phyloP scores from a whole-genome alignment of 768 basidiomycete species.

The Rhodotorula kratochvilovae region DNA sequence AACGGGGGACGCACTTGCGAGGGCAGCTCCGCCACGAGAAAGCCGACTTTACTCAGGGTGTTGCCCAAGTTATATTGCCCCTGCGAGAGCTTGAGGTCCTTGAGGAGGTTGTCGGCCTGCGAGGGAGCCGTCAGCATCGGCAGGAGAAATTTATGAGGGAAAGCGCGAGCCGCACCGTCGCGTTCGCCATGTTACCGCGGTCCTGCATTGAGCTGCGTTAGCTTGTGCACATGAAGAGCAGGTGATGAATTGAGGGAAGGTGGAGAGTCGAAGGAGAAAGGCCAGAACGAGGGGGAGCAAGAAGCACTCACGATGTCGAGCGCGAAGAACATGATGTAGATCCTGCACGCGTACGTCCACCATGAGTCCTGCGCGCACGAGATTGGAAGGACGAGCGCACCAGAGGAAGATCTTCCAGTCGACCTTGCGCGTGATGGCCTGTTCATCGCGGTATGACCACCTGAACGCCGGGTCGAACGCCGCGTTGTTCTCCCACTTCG shows the following conservation, averaged over 20 bases:
- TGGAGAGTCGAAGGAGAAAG: no score
- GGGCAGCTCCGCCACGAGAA: slow-evolving; percentile 43
- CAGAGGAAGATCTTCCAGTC: not conserved
- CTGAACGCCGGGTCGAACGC: slow-evolving; percentile 46
- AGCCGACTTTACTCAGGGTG: slow-evolving; percentile 36
- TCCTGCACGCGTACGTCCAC: slow-evolving; percentile 45
- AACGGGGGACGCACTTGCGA: no score
- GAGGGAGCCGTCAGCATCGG: no score
- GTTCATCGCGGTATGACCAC: slow-evolving; percentile 48
- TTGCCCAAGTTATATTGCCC: slow-evolving; percentile 47
- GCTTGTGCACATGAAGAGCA: no score
- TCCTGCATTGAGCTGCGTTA: no score
- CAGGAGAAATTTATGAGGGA: no score
- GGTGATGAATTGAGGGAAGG: no score
- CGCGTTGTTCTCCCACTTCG: slow-evolving; percentile 37
- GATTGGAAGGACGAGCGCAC: not conserved
- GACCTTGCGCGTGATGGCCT: slow-evolving; percentile 34
- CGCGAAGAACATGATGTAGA: slow-evolving; percentile 44
- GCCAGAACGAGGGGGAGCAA: no score
- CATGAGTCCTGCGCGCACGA: slow-evolving; percentile 34
- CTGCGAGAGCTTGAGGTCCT: slow-evolving; percentile 45
- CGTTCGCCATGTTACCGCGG: slow-evolving; percentile 16
- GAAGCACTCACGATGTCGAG: slow-evolving; percentile 25
- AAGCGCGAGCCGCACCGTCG: no score
- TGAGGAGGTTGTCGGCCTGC: slow-evolving; percentile 47